Evolutionary conservation across 2,329 filamentous ascomycete species (phyloP).

Genomic region (Aspergillus felis): DNA sequence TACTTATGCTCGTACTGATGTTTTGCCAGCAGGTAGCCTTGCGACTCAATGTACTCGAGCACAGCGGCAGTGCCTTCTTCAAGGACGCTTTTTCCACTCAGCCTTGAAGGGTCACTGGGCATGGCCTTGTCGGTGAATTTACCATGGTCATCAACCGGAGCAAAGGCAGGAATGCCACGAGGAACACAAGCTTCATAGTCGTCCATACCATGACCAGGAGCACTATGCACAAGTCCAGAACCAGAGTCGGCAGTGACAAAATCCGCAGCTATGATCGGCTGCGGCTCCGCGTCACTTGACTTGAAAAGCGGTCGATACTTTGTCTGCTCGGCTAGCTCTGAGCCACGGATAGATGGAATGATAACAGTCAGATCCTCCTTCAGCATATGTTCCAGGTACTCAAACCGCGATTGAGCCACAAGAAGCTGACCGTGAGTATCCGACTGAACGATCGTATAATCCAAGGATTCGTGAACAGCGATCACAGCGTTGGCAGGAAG

Average conservation of each 20-base stretch:
- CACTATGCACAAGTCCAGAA: conserved; percentile 89
- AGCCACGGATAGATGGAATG: conserved; percentile 57
- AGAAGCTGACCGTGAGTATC: conserved; percentile 59
- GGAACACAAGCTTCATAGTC: conserved; percentile 80
- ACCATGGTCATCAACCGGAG: conserved; percentile 79
- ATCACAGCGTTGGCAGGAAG: conserved; percentile 89
- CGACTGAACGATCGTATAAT: conserved; percentile 65
- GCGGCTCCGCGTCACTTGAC: conserved; percentile 52
- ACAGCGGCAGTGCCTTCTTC: conserved; percentile 66
- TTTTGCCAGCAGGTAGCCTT: conserved; percentile 60
- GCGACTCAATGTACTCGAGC: conserved; percentile 61
- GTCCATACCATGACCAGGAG: conserved; percentile 93
- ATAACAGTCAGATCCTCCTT: conserved; percentile 51
- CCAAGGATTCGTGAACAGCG: conserved; percentile 69
- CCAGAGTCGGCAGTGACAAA: conserved; percentile 91
- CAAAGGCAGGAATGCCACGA: conserved; percentile 68
- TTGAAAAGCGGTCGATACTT: conserved; percentile 70
- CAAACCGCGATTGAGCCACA: conserved; percentile 67
- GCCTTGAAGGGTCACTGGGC: conserved; percentile 60
- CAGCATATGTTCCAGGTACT: conserved; percentile 52
- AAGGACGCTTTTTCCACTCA: conserved; percentile 71
- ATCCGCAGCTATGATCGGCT: conserved; percentile 74
- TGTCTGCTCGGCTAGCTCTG: conserved; percentile 58
- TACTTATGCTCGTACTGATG: conserved; percentile 85
- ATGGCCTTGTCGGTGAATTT: conserved; percentile 76